phyloP scores from a whole-genome alignment of 2,329 filamentous ascomycete species.

The Capronia americana region DNA sequence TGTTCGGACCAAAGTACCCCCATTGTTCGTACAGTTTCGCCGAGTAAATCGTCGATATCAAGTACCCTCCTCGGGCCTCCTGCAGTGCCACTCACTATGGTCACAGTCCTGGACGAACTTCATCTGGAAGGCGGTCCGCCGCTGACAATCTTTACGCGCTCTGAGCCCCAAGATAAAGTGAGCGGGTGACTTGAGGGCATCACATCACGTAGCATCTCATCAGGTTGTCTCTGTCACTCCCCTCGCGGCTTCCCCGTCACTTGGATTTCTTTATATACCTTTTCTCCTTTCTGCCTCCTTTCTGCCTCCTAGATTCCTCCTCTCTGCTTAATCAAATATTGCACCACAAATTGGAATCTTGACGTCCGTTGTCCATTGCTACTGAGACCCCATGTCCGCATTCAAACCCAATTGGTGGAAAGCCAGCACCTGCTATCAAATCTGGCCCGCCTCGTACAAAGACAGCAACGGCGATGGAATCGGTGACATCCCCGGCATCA shows the following conservation, averaged over 20 bases:
- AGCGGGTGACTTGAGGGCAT: not conserved
- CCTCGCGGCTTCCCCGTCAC: not conserved
- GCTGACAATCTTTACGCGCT: not conserved
- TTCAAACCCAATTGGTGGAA: conserved; percentile 38
- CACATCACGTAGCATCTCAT: not conserved
- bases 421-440: conserved; percentile 41
- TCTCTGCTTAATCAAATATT: not conserved
- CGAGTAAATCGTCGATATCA: conserved; percentile 21
- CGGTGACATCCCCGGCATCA: conserved; percentile 45
- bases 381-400: conserved; percentile 24
- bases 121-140: conserved; percentile 23
- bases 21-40: conserved; percentile 1
- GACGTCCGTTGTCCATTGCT: not conserved
- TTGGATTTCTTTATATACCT: not conserved
- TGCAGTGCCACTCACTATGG: not conserved
- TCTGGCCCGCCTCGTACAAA: conserved; percentile 46
- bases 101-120: not conserved
- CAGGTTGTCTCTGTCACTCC: not conserved
- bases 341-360: not conserved
- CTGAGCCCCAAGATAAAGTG: not conserved
- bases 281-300: not conserved
- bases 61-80: not conserved
- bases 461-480: conserved; percentile 46
- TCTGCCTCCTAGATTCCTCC: not conserved
- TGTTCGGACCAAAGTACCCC: not conserved